Conservation (phyloP, 352 stramenopile genomes). For the Elongisporangium senticosum region DNA sequence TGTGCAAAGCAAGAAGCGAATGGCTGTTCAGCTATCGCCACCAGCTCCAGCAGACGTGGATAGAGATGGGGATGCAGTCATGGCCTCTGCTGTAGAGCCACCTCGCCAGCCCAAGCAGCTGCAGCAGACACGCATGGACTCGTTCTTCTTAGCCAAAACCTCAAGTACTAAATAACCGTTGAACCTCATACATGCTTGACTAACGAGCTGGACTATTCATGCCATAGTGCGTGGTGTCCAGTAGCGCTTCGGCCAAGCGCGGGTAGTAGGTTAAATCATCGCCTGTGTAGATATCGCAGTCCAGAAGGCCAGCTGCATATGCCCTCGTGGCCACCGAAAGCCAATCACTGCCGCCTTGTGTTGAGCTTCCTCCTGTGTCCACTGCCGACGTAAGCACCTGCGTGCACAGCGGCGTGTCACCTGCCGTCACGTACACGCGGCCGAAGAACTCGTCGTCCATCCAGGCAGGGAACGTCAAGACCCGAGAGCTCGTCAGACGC, state of each 20-base stretch:
- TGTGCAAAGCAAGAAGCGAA: not conserved
- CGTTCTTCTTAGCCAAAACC: not conserved
- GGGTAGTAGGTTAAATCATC: conserved; percentile 10
- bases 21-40: not conserved
- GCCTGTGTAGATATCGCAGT: not conserved
- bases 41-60: not conserved
- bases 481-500: conserved; percentile 4
- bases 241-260: not conserved
- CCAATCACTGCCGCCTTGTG: not conserved
- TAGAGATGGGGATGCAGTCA: not conserved
- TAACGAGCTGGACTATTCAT: too few species aligned
- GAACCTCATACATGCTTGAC: too few species aligned
- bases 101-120: not conserved
- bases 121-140: not conserved
- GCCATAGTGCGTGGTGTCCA: not conserved
- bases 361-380: not conserved
- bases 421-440: not conserved
- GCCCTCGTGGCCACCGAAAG: not conserved
- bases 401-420: conserved; percentile 1
- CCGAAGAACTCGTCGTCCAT: not conserved
- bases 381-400: not conserved
- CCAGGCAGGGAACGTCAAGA: conserved; percentile 5
- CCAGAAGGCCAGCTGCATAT: not conserved
- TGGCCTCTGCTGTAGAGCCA: not conserved
- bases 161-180: not conserved